Evolutionary conservation across 176 grass and related monocot species (phyloP).

Genomic region (Calamus simplicifolius): DNA sequence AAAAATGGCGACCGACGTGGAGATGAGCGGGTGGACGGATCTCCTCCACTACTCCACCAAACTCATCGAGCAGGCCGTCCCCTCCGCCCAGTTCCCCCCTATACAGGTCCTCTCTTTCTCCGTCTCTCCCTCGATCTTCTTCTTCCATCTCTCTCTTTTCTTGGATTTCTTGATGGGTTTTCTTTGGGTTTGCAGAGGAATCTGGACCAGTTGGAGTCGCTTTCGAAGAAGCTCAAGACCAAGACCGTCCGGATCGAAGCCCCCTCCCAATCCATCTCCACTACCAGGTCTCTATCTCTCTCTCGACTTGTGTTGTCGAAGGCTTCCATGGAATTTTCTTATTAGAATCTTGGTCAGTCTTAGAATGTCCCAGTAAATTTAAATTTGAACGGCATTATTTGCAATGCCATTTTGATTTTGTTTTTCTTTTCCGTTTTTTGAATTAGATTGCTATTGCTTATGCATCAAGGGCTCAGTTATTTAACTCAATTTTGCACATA

Average conservation of each 20-base stretch:
- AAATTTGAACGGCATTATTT: no score
- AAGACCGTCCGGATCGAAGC: slow-evolving; percentile 83
- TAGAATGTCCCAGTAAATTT: no score
- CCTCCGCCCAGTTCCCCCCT: slow-evolving; percentile 67
- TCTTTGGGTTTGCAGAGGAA: slow-evolving; percentile 51
- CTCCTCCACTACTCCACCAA: slow-evolving; percentile 86
- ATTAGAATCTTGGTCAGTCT: no score
- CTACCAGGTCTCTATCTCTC: slow-evolving; percentile 47
- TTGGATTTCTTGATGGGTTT: no score
- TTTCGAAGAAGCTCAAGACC: slow-evolving; percentile 93
- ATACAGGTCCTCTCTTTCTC: slow-evolving; percentile 45
- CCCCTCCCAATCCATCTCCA: slow-evolving; percentile 67
- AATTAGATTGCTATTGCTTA: no score
- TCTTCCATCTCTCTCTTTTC: not conserved
- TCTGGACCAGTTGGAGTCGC: slow-evolving; percentile 80
- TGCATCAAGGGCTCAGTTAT: no score
- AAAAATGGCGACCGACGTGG: slow-evolving; percentile 28
- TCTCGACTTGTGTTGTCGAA: not conserved
- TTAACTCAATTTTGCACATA: no score
- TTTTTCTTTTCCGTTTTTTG: no score
- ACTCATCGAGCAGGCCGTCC: slow-evolving; percentile 72
- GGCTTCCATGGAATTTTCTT: no score
- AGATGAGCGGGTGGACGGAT: slow-evolving; percentile 75
- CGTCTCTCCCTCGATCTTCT: not conserved
- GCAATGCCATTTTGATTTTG: no score